Evolutionary conservation across 2,329 filamentous ascomycete genomes (phyloP).

Genomic region (Thelonectria blattea): DNA sequence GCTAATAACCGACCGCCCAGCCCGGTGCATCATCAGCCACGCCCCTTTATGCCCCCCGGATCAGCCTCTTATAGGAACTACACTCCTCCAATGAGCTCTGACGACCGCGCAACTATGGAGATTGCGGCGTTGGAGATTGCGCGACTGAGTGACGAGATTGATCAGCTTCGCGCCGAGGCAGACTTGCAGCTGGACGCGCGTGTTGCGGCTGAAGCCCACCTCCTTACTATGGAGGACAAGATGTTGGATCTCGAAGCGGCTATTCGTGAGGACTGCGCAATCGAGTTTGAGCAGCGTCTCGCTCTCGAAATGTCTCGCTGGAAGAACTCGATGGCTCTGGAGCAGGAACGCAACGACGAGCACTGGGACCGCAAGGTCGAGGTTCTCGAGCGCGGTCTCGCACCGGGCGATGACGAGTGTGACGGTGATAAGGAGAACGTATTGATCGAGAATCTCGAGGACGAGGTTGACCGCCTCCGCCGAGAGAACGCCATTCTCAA

Average conservation of each 20-base stretch:
- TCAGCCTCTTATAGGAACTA: constrained; percentile 46
- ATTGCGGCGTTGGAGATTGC: constrained; percentile 81
- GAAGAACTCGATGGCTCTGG: constrained; percentile 78
- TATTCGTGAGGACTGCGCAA: constrained; percentile 86
- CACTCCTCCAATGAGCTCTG: constrained; percentile 47
- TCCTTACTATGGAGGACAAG: constrained; percentile 71
- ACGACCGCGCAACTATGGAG: constrained; percentile 77
- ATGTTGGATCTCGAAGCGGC: constrained; percentile 76
- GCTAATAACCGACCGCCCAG: constrained; percentile 36
- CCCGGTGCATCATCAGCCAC: constrained; percentile 44
- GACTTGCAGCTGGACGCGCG: constrained; percentile 74
- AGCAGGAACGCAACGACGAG: constrained; percentile 80
- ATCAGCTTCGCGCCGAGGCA: constrained; percentile 72
- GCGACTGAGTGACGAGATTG: constrained; percentile 74
- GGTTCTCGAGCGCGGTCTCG: constrained; percentile 59
- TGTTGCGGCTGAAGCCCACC: constrained; percentile 73
- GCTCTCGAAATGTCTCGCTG: constrained; percentile 79
- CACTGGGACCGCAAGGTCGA: constrained; percentile 89
- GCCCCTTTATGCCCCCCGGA: constrained; percentile 50
- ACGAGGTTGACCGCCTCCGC: constrained; percentile 73
- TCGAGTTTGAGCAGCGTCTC: constrained; percentile 82
- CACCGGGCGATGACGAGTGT: constrained; percentile 48
- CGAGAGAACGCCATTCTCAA: constrained; percentile 69
- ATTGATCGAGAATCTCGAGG: constrained; percentile 67
- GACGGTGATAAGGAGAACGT: constrained; percentile 66